phyloP scores from a whole-genome alignment of 2,329 filamentous ascomycete species.

The Pyricularia grisea region DNA sequence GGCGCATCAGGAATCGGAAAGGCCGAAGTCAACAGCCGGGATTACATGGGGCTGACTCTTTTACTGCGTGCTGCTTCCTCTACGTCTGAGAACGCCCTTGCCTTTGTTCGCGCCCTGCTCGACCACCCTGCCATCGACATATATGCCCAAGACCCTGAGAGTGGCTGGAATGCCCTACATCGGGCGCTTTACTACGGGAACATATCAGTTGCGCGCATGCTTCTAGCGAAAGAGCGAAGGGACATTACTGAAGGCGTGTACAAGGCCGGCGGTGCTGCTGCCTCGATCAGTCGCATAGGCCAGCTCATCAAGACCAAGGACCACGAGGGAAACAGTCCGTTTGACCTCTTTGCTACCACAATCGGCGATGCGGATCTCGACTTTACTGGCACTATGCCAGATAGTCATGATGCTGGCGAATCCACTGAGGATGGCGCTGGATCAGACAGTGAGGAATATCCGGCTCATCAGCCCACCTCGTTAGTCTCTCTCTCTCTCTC shows the following conservation, averaged over 20 bases:
- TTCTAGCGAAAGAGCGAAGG: constrained; percentile 68
- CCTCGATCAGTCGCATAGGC: constrained; percentile 51
- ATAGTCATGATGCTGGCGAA: not conserved
- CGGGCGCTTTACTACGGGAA: constrained; percentile 86
- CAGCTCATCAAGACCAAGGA: constrained; percentile 92
- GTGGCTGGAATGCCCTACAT: constrained; percentile 92
- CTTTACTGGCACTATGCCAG: not conserved
- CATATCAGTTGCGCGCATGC: constrained; percentile 70
- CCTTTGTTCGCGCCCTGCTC: constrained; percentile 71
- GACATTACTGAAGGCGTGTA: constrained; percentile 38
- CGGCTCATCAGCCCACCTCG: not conserved
- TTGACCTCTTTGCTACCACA: constrained; percentile 84
- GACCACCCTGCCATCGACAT: constrained; percentile 78
- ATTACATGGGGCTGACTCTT: constrained; percentile 72
- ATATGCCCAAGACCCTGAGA: constrained; percentile 80
- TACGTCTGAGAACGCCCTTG: constrained; percentile 54
- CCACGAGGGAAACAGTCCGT: constrained; percentile 85
- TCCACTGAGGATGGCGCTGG: constrained; percentile 45
- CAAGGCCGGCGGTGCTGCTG: constrained; percentile 21
- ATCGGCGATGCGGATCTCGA: constrained; percentile 57
- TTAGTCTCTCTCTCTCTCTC: not conserved
- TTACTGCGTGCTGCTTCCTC: constrained; percentile 80
- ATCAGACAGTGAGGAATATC: constrained; percentile 3
- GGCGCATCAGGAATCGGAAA: constrained; percentile 31
- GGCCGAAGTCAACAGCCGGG: constrained; percentile 75